Conservation (phyloP, 129 eudicot genomes). For the Cynara cardunculus region DNA sequence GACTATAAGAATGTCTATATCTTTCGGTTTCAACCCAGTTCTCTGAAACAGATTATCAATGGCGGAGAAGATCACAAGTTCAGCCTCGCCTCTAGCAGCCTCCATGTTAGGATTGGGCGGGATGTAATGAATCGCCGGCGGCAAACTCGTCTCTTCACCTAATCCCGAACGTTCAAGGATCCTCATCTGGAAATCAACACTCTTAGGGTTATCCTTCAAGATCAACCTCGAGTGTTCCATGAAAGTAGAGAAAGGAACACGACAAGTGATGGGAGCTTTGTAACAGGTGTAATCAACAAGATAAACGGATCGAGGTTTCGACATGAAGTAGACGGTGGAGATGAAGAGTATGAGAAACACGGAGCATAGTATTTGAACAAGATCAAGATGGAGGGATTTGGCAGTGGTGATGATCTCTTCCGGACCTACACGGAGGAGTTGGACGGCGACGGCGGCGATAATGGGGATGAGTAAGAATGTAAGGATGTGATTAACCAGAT, state of each 20-base stretch:
- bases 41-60: slow-evolving; percentile 42
- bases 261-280: slow-evolving; percentile 49
- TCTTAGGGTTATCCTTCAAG: slow-evolving; percentile 52
- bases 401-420: slow-evolving; percentile 20
- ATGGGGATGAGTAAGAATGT: slow-evolving; percentile 37
- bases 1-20: slow-evolving; percentile 61
- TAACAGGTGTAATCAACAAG: slow-evolving; percentile 64
- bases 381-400: slow-evolving; percentile 30
- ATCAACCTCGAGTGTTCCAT: slow-evolving; percentile 67
- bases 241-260: slow-evolving; percentile 78
- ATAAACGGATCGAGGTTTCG: slow-evolving; percentile 61
- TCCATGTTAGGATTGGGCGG: slow-evolving; percentile 71
- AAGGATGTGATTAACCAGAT: slow-evolving; percentile 38
- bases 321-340: slow-evolving; percentile 55
- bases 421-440: slow-evolving; percentile 33
- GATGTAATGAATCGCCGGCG: slow-evolving; percentile 70
- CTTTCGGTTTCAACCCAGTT: slow-evolving; percentile 57
- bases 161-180: slow-evolving; percentile 73
- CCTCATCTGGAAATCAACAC: slow-evolving; percentile 74
- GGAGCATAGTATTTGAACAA: slow-evolving; percentile 27
- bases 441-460: slow-evolving; percentile 5
- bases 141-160: slow-evolving; percentile 82
- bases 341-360: slow-evolving; percentile 37
- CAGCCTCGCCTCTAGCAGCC: slow-evolving; percentile 67
- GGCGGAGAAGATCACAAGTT: slow-evolving; percentile 54